Base-by-base conservation (phyloP, 106 monocot genomes). In the Phalaenopsis aphrodite region DNA sequence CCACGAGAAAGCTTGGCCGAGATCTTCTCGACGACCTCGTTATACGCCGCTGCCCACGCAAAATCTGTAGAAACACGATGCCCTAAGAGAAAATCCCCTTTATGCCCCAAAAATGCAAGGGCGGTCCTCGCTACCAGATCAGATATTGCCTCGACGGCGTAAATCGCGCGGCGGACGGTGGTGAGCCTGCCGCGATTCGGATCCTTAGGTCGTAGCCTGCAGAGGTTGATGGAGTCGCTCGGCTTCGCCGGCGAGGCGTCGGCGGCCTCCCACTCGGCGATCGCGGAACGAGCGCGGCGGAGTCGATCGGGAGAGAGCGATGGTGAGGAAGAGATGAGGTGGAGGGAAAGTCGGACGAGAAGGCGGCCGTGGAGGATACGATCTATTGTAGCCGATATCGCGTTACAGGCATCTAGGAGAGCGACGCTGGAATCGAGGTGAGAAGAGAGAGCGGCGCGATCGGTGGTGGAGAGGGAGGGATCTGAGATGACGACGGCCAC, bases 381-480 rank as follows among this genome's bases (percentile, higher is more conserved):
- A 30, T 88, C 83, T 72, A 84, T 23, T 56, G 41, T 48, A 39
- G 78, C 75, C 49, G 94, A 75, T 82, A 83, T 24, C 37, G 87
- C 80, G 87, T 94, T 94, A 89, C 83, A 83, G 79, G 80, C 69
- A 83, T 91, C 87, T 77, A 94, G 88, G 65, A 94, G 88, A 23
- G 77, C 42, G 85, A 85, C 71, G 82, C 78, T 75, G 61, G 82
- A 18, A 75, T 86, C 83, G 79, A 91, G 88, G 80, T 88, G 78
- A 21, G 84, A 24, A 23, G 84, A 75, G 78, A 88, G 79, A 55
- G 85, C 65, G 46, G 56, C 21, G 39, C n/a, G 81, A 46, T 89
- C 87, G 52, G 88, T 43, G 56, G 46, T 67, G 52, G 68, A 37
- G 24, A 91, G 74, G 56, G 6, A 38, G 4, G 83, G 77, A 42